Evolutionary conservation across 2,329 filamentous ascomycete species (phyloP).

Genomic region (Incumbomyces lentus): DNA sequence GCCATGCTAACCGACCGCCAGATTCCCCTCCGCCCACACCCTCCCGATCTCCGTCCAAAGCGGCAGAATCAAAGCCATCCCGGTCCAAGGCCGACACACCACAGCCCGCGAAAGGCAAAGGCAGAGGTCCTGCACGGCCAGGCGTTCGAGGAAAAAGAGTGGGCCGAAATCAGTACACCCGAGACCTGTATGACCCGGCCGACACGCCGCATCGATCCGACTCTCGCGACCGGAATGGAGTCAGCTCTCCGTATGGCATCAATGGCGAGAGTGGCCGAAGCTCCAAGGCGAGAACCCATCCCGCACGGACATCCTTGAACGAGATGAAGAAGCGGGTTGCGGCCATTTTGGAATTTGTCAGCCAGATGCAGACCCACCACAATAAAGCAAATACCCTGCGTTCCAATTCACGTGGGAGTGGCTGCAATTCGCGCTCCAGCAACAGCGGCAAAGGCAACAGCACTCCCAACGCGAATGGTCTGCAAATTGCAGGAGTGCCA

Average conservation of each 20-base stretch:
- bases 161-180: slow-evolving; percentile 74
- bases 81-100: slow-evolving; percentile 34
- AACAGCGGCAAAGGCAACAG: slow-evolving; percentile 24
- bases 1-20: slow-evolving; percentile 23
- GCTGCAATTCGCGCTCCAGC: slow-evolving; percentile 26
- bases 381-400: slow-evolving; percentile 35
- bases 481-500: slow-evolving; percentile 9
- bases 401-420: slow-evolving; percentile 25
- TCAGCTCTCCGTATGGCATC: slow-evolving; percentile 38
- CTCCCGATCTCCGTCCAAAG: slow-evolving; percentile 43
- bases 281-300: slow-evolving; percentile 49
- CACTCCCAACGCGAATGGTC: slow-evolving; percentile 15
- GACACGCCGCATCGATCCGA: slow-evolving; percentile 24
- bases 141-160: slow-evolving; percentile 57
- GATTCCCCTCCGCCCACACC: slow-evolving; percentile 64
- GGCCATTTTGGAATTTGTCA: slow-evolving; percentile 81
- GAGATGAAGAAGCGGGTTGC: slow-evolving; percentile 80
- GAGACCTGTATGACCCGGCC: slow-evolving; percentile 53
- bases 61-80: slow-evolving; percentile 30
- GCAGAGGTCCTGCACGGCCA: slow-evolving; percentile 54
- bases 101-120: slow-evolving; percentile 31
- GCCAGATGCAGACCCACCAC: slow-evolving; percentile 77
- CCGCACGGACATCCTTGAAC: slow-evolving; percentile 61
- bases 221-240: slow-evolving; percentile 17
- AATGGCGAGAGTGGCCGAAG: slow-evolving; percentile 47